A percentile compares a stretch with the other conserved stretches of the same genome.
Conservation (phyloP, 2,329 filamentous ascomycete species). For the Neophaeococcomyces aloes region DNA sequence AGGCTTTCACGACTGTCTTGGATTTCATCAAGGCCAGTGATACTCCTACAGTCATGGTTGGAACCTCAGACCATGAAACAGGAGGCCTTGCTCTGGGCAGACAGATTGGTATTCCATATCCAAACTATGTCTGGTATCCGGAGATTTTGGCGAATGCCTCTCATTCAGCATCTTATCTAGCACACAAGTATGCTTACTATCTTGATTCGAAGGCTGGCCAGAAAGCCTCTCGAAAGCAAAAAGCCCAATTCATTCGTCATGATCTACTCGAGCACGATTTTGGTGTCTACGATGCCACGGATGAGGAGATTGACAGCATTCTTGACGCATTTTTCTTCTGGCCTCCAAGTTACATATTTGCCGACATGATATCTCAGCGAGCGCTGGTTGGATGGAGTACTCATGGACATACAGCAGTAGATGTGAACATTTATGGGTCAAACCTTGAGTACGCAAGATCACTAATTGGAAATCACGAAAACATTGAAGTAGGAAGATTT, state of each 20-base stretch:
- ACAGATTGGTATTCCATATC: conserved; percentile 54
- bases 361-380: conserved; percentile 49
- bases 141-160: conserved; percentile 69
- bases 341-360: conserved; percentile 52
- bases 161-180: conserved; percentile 60
- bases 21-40: conserved; percentile 70
- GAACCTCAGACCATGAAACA: conserved; percentile 93
- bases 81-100: conserved; percentile 75
- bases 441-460: conserved; percentile 51
- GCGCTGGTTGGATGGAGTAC: conserved; percentile 90
- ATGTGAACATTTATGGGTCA: conserved; percentile 92
- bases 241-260: conserved; percentile 49
- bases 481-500: conserved; percentile 82
- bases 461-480: conserved; percentile 81
- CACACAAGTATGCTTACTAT: conserved; percentile 51
- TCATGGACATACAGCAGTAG: conserved; percentile 84
- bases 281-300: conserved; percentile 62
- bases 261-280: conserved; percentile 59
- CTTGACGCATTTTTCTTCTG: conserved; percentile 47
- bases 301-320: conserved; percentile 59
- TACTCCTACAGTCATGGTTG: conserved; percentile 68
- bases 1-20: conserved; percentile 67
- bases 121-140: conserved; percentile 71
- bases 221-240: conserved; percentile 13
- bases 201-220: conserved; percentile 31